phyloP scores from a whole-genome alignment of 139 green algal species.

The Tetradesmus obliquus region DNA sequence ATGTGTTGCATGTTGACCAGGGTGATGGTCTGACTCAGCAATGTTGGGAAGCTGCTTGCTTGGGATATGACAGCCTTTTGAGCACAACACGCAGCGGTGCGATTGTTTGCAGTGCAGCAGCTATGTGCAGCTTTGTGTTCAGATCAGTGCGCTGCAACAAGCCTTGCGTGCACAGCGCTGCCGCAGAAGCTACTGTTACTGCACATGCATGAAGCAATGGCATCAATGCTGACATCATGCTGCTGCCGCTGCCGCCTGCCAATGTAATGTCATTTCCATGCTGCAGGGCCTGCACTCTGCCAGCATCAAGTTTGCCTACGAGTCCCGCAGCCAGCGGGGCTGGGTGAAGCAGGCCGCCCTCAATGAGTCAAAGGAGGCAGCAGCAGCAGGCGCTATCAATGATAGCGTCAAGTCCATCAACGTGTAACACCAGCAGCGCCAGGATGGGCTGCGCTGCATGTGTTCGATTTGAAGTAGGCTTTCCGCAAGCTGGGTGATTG shows the following conservation, averaged over 20 bases:
- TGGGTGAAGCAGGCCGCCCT: constrained; percentile 21
- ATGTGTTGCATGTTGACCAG: neutral
- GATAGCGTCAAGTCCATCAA: constrained; percentile 32
- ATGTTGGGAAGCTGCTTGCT: too few relatives aligned
- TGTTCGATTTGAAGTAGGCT: neutral
- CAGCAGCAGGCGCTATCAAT: neutral
- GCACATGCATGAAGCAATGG: too few relatives aligned
- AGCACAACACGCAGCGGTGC: too few relatives aligned
- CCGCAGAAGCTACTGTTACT: too few relatives aligned
- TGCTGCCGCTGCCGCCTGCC: neutral
- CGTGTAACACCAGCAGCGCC: neutral
- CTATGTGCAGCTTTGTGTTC: too few relatives aligned
- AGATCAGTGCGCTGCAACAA: too few relatives aligned
- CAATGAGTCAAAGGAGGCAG: neutral
- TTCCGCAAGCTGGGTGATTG: neutral
- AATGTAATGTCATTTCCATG: neutral
- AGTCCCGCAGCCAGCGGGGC: constrained; percentile 58
- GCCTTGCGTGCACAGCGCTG: too few relatives aligned
- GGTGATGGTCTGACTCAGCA: too few relatives aligned
- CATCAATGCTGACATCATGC: neutral
- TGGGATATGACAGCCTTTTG: too few relatives aligned
- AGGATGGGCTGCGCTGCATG: neutral
- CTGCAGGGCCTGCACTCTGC: constrained; percentile 61
- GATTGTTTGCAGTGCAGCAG: too few relatives aligned
- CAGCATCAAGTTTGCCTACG: constrained; percentile 72